These are phyloP conservation scores for Leccinum barrowsii DNA, from an alignment of 768 basidiomycete genomes.

Conservation along the genomic window DNA sequence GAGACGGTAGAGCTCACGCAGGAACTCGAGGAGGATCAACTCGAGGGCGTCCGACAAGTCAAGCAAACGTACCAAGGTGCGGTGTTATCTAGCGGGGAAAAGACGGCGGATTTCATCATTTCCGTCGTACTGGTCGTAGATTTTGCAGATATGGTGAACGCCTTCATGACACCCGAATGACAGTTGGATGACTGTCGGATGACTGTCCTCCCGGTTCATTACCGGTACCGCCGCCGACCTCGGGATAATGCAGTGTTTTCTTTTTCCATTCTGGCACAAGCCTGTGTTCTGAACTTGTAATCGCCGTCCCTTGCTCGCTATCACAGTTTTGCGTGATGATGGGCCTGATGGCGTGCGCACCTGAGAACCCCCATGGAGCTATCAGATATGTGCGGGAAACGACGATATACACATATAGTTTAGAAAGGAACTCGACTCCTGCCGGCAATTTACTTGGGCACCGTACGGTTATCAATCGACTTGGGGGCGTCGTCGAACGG, in stretches of 20 bases:
- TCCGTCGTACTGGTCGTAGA: constrained; percentile 7
- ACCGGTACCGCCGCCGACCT: not conserved
- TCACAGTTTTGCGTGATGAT: not conserved
- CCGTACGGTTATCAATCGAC: not conserved
- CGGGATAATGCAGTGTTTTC: not conserved
- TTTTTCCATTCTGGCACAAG: not conserved
- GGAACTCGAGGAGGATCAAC: constrained; percentile 24
- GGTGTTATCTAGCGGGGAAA: not conserved
- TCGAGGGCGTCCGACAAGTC: constrained; percentile 20
- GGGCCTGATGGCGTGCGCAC: not conserved
- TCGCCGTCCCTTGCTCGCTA: too few species aligned
- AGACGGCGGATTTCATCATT: not conserved
- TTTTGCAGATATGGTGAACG: constrained; percentile 15
- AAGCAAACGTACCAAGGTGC: constrained; percentile 22
- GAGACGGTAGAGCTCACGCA: constrained; percentile 17
- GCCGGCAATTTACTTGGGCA: not conserved
- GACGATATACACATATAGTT: not conserved
- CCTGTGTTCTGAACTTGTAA: not conserved
- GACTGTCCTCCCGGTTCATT: not conserved
- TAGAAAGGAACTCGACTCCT: not conserved
- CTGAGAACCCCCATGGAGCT: not conserved
- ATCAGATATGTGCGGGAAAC: not conserved
- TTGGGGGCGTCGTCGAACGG: not conserved
- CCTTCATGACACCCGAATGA: constrained; percentile 15
- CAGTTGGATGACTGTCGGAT: not conserved